Evolutionary conservation across 2,329 filamentous ascomycete species (phyloP).

Genomic region (Fusarium sp.): DNA sequence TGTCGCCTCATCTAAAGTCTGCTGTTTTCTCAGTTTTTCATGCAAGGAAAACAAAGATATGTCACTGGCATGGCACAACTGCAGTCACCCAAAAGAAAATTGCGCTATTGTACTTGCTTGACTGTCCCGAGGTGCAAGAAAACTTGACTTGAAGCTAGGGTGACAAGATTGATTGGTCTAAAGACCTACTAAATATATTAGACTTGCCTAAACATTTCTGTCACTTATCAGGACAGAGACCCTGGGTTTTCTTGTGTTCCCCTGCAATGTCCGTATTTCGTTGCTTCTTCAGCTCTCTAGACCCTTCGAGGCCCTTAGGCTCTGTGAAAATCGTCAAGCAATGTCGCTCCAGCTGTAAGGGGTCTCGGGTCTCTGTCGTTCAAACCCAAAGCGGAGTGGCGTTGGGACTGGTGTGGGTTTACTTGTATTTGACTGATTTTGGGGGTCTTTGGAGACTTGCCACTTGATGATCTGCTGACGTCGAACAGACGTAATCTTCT

Average conservation of each 20-base stretch:
- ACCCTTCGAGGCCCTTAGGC: conserved; percentile 10
- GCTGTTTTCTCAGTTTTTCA: not conserved
- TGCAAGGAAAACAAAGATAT: not conserved
- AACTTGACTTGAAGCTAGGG: not conserved
- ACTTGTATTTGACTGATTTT: not conserved
- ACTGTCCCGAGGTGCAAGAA: not conserved
- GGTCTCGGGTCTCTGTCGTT: not conserved
- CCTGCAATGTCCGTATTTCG: not conserved
- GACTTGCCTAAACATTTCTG: not conserved
- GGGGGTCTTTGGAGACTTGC: conserved; percentile 13
- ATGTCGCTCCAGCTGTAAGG: conserved; percentile 1
- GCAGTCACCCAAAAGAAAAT: not conserved
- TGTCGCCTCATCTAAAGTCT: not conserved
- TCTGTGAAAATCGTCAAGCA: conserved; percentile 1
- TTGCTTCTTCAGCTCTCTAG: not conserved
- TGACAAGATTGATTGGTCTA: not conserved
- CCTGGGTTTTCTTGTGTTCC: not conserved
- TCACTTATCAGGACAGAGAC: not conserved
- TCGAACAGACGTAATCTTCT: conserved; percentile 23
- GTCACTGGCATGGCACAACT: not conserved
- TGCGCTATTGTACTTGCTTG: not conserved
- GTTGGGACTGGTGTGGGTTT: conserved; percentile 5
- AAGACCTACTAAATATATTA: not conserved
- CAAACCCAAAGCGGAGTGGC: conserved; percentile 1
- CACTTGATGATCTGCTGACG: conserved; percentile 23